Percentiles rank a stretch among this genome's conserved stretches.
phyloP scores from a whole-genome alignment of 345 rosid genomes.

The Jatropha curcas region DNA sequence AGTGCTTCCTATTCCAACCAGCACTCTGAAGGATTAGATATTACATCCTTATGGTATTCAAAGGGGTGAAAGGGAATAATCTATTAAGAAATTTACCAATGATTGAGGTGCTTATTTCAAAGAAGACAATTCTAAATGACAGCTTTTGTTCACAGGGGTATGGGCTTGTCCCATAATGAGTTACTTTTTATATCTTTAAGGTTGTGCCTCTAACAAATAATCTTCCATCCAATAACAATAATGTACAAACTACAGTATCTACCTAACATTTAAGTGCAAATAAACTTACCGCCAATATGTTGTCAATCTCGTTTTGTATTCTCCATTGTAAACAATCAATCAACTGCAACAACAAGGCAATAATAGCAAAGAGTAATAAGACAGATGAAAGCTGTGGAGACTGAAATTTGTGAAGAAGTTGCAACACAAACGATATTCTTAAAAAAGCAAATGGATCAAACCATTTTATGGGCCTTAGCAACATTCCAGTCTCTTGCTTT shows the following conservation, averaged over 20 bases:
- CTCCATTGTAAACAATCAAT: conserved; percentile 36
- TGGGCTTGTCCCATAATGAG: background rate
- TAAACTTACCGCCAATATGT: conserved; percentile 27
- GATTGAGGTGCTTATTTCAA: background rate
- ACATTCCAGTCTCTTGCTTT: conserved; percentile 38
- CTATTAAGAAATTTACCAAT: background rate
- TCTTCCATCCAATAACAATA: background rate
- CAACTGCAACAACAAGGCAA: conserved; percentile 20
- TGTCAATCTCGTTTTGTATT: conserved; percentile 30
- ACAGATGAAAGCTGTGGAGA: background rate
- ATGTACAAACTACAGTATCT: background rate
- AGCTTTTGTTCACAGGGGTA: background rate
- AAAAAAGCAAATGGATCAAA: conserved; percentile 8
- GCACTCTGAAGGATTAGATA: background rate
- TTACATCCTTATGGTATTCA: background rate
- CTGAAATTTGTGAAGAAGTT: background rate
- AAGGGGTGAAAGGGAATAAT: background rate
- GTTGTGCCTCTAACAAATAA: background rate
- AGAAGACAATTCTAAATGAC: background rate
- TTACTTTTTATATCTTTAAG: background rate
- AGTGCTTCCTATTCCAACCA: background rate
- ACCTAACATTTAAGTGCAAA: background rate
- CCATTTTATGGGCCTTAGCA: conserved; percentile 36
- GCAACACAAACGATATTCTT: background rate
- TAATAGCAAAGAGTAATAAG: background rate